Conservation (phyloP, 2,329 filamentous ascomycete species). For the Alternaria sp. region DNA sequence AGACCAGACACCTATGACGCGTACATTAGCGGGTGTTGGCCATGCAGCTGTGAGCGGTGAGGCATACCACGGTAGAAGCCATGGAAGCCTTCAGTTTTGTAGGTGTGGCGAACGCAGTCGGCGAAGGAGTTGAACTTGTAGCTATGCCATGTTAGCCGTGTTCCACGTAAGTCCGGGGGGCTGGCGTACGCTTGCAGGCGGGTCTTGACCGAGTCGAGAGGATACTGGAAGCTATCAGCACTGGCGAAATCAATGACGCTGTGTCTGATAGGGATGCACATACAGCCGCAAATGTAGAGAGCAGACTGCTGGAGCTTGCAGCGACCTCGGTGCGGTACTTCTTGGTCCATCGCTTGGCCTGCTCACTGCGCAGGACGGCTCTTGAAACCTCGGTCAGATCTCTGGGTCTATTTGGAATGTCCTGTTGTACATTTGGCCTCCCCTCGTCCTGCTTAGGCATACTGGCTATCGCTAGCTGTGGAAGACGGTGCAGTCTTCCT, state of each 20-base stretch:
- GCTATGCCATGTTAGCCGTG: conserved; percentile 30
- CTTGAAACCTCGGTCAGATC: conserved; percentile 48
- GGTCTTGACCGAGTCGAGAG: conserved; percentile 87
- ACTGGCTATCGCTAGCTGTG: conserved; percentile 57
- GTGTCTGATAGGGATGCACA: conserved; percentile 19
- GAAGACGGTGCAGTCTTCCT: conserved; percentile 62
- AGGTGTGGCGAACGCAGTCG: conserved; percentile 78
- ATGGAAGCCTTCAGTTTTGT: conserved; percentile 61
- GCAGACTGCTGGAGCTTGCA: conserved; percentile 76
- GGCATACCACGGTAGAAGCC: conserved; percentile 62
- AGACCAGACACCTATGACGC: conserved; percentile 68
- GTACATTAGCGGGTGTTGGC: conserved; percentile 17
- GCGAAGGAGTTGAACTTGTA: conserved; percentile 78
- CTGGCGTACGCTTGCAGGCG: conserved; percentile 74
- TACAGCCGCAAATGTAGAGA: conserved; percentile 77
- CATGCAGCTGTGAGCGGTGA: background rate
- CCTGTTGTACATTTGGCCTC: conserved; percentile 27
- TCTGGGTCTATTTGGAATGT: conserved; percentile 41
- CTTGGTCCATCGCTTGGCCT: conserved; percentile 68
- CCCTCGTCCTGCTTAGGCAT: conserved; percentile 48
- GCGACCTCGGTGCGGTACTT: conserved; percentile 81
- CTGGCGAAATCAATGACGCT: background rate
- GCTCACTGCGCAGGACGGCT: conserved; percentile 47
- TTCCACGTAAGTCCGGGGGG: background rate
- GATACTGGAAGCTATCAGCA: conserved; percentile 62